Conservation (phyloP, 2,329 filamentous ascomycete genomes). For the Scedosporium minutisporum region DNA sequence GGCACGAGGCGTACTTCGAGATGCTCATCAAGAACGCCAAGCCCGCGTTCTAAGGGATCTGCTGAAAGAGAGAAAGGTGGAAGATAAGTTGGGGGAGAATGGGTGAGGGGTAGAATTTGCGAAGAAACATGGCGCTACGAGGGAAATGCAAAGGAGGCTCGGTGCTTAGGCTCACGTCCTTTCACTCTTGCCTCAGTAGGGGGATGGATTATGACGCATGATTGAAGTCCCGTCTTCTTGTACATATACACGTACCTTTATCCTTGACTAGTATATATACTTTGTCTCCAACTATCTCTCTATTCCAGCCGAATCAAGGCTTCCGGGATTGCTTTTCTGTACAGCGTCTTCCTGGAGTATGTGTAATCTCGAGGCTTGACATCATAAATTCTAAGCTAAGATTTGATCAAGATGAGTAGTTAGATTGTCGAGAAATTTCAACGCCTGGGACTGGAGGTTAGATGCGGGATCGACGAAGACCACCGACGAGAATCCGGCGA, state of each 20-base stretch:
- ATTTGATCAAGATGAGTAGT: no score
- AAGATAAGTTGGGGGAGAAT: neutral
- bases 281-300: neutral
- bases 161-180: neutral
- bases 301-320: neutral
- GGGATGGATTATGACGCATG: neutral
- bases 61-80: neutral
- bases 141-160: neutral
- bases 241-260: neutral
- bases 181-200: neutral
- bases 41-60: constrained; percentile 1
- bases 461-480: no score
- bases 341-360: no score
- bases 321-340: neutral
- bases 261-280: constrained; percentile 1
- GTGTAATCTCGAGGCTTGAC: no score
- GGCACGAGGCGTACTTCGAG: constrained; percentile 22
- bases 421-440: no score
- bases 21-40: constrained; percentile 14
- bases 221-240: neutral
- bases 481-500: no score
- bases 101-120: neutral
- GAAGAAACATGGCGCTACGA: neutral
- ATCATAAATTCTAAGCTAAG: no score
- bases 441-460: no score